Conservation (phyloP, 768 basidiomycete genomes). For the Crucibulum laeve region DNA sequence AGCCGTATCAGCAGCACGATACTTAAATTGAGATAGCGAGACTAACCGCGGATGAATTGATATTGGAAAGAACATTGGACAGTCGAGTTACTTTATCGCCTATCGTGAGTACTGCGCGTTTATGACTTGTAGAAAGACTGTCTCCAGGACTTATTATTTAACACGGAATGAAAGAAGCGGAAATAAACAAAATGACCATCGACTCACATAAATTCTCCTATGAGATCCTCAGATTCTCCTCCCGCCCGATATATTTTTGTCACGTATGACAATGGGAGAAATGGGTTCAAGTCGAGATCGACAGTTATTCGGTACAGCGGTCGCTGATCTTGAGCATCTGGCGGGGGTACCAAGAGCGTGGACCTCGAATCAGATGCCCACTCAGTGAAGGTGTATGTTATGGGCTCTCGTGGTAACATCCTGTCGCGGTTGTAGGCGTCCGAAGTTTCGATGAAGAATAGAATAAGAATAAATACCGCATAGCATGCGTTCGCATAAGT, state of each 20-base stretch:
- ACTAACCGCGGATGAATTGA: slow-evolving; percentile 27
- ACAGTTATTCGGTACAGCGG: slow-evolving; percentile 40
- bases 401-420: slow-evolving; percentile 11
- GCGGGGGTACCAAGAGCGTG: slow-evolving; percentile 34
- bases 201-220: slow-evolving; percentile 34
- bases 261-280: slow-evolving; percentile 38
- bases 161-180: background rate
- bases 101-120: slow-evolving; percentile 35
- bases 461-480: background rate
- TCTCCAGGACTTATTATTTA: background rate
- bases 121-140: slow-evolving; percentile 24
- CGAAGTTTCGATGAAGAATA: background rate
- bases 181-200: slow-evolving; percentile 18
- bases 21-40: background rate
- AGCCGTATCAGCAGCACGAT: background rate
- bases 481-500: background rate
- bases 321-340: slow-evolving; percentile 13
- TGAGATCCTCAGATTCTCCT: slow-evolving; percentile 18
- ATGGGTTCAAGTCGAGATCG: slow-evolving; percentile 39
- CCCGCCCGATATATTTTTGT: slow-evolving; percentile 30
- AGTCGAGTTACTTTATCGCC: slow-evolving; percentile 34
- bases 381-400: slow-evolving; percentile 34
- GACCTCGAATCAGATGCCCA: slow-evolving; percentile 22
- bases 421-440: background rate
- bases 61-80: slow-evolving; percentile 29